Evolutionary conservation across 768 basidiomycete genomes (phyloP), one percentile per base, ranked within the genome.

Genomic region (Pleurotus salmoneostramineus): DNA sequence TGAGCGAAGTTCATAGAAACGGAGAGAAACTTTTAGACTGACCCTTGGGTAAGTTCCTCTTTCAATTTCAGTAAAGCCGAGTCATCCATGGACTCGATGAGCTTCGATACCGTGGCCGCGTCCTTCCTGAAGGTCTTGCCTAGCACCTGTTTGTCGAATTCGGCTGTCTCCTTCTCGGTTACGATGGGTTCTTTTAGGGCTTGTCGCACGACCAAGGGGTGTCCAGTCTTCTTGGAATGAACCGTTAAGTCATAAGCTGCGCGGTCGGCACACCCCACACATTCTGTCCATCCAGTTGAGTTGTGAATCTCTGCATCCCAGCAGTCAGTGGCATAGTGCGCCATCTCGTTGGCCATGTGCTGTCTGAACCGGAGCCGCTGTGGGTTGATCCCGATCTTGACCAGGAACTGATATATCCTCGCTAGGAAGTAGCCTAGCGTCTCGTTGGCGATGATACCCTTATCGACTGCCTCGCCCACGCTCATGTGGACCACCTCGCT

Each of bases 331-430:
- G 97, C 96, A 71, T 99, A 99, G 72, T 98, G 97, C 1, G 97
- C 97, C 96, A 98, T 98, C 78, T 98, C 97, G 74, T 98, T 99
- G 37, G 75, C 82, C 97, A 98, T 98, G 71, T 99, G 97, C 68
- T 99, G 97, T 35, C 97, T 82, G 83, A 98, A 98, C 54, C 97
- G 84, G 61, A 98, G 77, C 6, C 94, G 84, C 48, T 68, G 61
- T 11, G 88, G 86, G 76, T 95, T 79, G 72, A 99, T 89, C 60
- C 96, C 97, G 66, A 98, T 93, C 73, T 90, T 90, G 63, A 86
- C 65, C 51, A 98, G 79, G 82, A 95, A 98, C 60, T 87, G 84
- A 72, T 88, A 84, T 66, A 97, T 95, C 55, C 96, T 85, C 48
- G 87, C 96, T 63, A 98, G 75, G 79, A 98, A 99, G 80, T 98